phyloP scores from a whole-genome alignment of 177 flowering plant genomes.

The Telopea speciosissima region DNA sequence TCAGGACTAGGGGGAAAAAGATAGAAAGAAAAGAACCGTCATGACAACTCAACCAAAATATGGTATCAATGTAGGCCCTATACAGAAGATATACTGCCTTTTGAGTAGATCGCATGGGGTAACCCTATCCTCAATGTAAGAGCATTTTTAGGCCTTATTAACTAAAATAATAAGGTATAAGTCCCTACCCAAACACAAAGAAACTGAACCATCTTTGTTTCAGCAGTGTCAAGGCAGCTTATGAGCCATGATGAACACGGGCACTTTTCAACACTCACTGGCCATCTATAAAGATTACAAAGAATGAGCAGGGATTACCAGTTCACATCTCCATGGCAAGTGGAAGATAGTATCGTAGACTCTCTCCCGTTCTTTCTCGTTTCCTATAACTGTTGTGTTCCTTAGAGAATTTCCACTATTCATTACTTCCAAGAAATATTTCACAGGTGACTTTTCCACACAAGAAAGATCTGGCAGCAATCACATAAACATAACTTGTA shows the following conservation, averaged over 20 bases:
- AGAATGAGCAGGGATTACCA: conserved; percentile 44
- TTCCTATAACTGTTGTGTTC: conserved; percentile 66
- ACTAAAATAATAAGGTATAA: background rate
- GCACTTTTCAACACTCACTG: background rate
- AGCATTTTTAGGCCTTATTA: background rate
- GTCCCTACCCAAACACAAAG: background rate
- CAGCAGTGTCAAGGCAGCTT: background rate
- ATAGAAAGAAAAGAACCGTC: background rate
- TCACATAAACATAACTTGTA: background rate
- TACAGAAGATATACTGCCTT: background rate
- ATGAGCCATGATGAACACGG: background rate
- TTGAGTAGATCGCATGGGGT: background rate
- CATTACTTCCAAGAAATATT: conserved; percentile 74
- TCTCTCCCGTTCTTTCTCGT: conserved; percentile 87
- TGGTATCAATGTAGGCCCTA: background rate
- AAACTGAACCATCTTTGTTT: background rate
- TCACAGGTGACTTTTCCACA: conserved; percentile 63
- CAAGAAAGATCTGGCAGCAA: conserved; percentile 37
- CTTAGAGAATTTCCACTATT: conserved; percentile 61
- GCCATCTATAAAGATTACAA: background rate
- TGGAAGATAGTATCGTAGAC: conserved; percentile 94
- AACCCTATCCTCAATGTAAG: background rate
- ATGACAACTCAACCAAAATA: background rate
- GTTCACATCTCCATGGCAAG: conserved; percentile 98
- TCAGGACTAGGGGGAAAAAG: background rate